These are phyloP conservation scores for Solanum hybrid DNA, from an alignment of 305 asterid genomes.

Conservation along the genomic window DNA sequence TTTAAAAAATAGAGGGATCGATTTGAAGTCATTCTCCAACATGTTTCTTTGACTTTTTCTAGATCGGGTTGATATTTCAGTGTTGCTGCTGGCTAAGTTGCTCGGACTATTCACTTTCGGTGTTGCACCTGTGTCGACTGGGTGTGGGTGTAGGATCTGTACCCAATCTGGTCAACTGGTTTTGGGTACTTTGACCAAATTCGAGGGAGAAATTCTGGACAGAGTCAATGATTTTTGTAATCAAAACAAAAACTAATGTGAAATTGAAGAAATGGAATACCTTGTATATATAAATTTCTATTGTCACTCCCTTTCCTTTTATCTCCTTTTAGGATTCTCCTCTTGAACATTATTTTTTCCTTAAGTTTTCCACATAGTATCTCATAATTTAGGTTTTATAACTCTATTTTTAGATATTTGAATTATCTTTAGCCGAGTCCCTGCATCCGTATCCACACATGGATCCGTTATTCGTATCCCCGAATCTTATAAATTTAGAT, in stretches of 20 bases:
- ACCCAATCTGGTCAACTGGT: background rate
- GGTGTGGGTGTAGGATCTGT: background rate
- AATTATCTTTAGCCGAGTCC: background rate
- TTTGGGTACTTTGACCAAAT: background rate
- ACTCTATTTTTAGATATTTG: background rate
- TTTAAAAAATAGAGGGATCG: background rate
- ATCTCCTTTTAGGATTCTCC: background rate
- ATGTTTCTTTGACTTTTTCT: background rate
- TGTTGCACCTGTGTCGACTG: background rate
- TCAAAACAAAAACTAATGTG: background rate
- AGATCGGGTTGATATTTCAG: background rate
- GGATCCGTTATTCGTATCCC: background rate
- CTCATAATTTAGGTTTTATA: background rate
- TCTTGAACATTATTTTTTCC: background rate
- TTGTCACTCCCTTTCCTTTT: background rate
- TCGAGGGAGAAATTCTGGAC: background rate
- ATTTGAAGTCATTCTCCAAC: background rate
- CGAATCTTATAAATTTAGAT: background rate
- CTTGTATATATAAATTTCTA: background rate
- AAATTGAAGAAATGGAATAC: background rate
- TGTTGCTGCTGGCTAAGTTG: background rate
- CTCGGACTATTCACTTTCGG: background rate
- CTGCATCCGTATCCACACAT: background rate
- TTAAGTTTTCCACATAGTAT: background rate
- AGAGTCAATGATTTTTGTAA: background rate